Conservation (phyloP, 2,329 filamentous ascomycete species). For the Calycina marina region DNA sequence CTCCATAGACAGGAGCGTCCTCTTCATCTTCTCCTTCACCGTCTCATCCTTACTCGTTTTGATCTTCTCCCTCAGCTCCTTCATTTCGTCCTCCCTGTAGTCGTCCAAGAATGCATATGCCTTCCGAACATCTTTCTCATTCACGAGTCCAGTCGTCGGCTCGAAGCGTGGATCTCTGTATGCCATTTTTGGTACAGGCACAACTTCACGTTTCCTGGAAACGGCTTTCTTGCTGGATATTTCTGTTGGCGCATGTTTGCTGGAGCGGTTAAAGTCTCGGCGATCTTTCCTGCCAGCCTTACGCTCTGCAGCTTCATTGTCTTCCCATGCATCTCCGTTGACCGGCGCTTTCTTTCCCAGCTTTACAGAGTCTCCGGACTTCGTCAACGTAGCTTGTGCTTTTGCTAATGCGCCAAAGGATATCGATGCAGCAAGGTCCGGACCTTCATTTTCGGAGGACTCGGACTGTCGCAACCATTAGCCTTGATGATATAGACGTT, state of each 20-base stretch:
- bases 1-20: conserved; percentile 63
- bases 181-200: conserved; percentile 43
- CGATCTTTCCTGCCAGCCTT: conserved; percentile 25
- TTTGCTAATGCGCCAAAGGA: conserved; percentile 85
- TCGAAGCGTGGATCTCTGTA: conserved; percentile 83
- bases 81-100: conserved; percentile 75
- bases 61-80: conserved; percentile 53
- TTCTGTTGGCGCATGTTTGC: conserved; percentile 81
- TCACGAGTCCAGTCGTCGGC: conserved; percentile 37
- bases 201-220: conserved; percentile 61
- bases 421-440: conserved; percentile 36
- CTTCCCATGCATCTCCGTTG: conserved; percentile 19
- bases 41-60: conserved; percentile 51
- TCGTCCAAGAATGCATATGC: conserved; percentile 82
- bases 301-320: conserved; percentile 28
- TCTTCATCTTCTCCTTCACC: conserved; percentile 56
- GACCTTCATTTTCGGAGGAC: conserved; percentile 9
- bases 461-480: conserved; percentile 7
- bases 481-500: too few relatives aligned
- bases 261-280: conserved; percentile 37
- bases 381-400: conserved; percentile 55
- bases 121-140: conserved; percentile 45
- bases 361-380: conserved; percentile 19
- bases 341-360: conserved; percentile 24
- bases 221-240: conserved; percentile 75